Base-by-base conservation (phyloP, 2,329 filamentous ascomycete genomes). In the Didymella pinodella region DNA sequence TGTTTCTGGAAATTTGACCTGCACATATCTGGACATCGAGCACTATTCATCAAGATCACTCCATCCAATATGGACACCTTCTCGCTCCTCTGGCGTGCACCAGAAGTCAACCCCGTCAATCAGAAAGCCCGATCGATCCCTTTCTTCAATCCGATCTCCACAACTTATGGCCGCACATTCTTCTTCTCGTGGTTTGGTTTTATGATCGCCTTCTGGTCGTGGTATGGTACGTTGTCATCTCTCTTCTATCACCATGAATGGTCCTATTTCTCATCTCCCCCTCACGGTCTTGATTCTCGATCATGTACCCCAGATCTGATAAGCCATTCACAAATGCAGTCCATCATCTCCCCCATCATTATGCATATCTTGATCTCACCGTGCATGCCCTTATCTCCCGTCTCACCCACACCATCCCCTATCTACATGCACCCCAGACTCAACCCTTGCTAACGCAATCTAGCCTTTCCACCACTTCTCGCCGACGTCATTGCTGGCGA, bases 111-210 rank as follows among this genome's bases (percentile, higher is more conserved):
- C 75, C 91, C 92, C 10, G 83, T 92, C 78, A 96, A 89, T 79
- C 83, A 84, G 52, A 96, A 96, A 76, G 92, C 92, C 50, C 86
- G 85, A 57, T 89, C 90, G 0, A 85, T 96, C 34, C 92, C 92
- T 0, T 77, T 91, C 28, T 79, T 96, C 59, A 96, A 96, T 75
- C 86, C 89, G 0, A 71, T 93, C 67, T 61, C 65, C n/a, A 85
- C 94, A 73, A 79, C 86, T 65, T 92, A 96, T 80, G 92, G 92
- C 29, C 85, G 91, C 10, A 91, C 93, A 0, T 96, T 95, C 78
- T 92, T 93, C 82, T 96, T 96, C 78, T 89, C 90, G 1, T 94
- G 91, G 89, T 85, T 92, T 49, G 90, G 90, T 1, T 94, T 94
- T 76, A 87, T 94, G 85, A 85, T 93, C 52, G 89, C 90, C 11